phyloP scores from a whole-genome alignment of 352 stramenopile species.

The Phytophthora parvispora region DNA sequence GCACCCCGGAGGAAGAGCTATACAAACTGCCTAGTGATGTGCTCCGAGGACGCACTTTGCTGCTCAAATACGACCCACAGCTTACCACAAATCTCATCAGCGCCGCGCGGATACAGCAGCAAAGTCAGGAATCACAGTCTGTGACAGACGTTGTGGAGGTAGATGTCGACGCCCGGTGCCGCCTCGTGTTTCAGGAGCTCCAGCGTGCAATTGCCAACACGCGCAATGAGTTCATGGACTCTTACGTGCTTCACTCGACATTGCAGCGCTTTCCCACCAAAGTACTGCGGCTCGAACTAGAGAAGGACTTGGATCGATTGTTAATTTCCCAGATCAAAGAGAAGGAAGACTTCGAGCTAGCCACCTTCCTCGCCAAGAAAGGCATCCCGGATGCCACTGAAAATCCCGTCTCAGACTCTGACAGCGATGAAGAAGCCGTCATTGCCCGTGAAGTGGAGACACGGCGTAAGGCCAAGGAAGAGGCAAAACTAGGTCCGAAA shows the following conservation, averaged over 20 bases:
- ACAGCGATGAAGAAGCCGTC: conserved; percentile 79
- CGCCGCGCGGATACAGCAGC: conserved; percentile 47
- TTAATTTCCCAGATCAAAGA: conserved; percentile 89
- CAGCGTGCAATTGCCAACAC: conserved; percentile 89
- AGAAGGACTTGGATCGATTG: conserved; percentile 93
- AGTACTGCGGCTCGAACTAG: conserved; percentile 90
- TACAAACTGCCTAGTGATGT: conserved; percentile 72
- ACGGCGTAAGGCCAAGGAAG: conserved; percentile 41
- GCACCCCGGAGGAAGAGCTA: conserved; percentile 79
- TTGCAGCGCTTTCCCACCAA: conserved; percentile 93
- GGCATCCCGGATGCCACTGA: not conserved
- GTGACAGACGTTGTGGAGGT: conserved; percentile 61
- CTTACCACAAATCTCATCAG: conserved; percentile 63
- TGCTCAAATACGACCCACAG: conserved; percentile 77
- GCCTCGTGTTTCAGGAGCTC: conserved; percentile 91
- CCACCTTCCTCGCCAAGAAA: conserved; percentile 52
- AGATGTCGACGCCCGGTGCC: conserved; percentile 90
- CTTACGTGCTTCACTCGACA: conserved; percentile 88
- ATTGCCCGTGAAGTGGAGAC: conserved; percentile 62
- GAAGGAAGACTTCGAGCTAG: conserved; percentile 67
- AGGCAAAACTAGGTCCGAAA: conserved; percentile 46
- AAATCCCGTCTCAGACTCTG: conserved; percentile 64
- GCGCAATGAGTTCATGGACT: conserved; percentile 92
- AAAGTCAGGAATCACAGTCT: conserved; percentile 26
- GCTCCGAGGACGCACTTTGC: conserved; percentile 63